phyloP scores from a whole-genome alignment of 331 rosid species.

The Acacia pycnantha region DNA sequence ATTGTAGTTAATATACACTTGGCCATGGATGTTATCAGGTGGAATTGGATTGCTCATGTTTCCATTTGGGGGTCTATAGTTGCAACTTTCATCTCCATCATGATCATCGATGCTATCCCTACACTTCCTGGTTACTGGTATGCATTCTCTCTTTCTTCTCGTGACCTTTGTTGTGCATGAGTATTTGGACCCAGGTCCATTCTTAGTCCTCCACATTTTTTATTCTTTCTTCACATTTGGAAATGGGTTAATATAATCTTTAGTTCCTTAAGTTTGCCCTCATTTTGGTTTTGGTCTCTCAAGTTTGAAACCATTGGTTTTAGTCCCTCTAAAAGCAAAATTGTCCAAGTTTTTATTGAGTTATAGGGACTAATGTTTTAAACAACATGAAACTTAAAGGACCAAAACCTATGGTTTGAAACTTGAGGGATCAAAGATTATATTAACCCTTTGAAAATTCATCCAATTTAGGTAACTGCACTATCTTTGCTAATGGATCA shows the following conservation, averaged over 20 bases:
- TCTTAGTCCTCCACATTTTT: not conserved
- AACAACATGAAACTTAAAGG: no score
- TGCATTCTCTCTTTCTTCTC: conserved; percentile 22
- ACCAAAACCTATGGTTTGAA: no score
- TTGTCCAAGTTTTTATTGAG: no score
- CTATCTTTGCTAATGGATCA: not conserved
- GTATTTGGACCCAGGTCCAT: not conserved
- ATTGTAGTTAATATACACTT: conserved; percentile 80
- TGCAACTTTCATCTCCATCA: conserved; percentile 71
- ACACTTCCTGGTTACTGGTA: conserved; percentile 76
- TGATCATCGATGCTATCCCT: conserved; percentile 68
- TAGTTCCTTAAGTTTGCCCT: no score
- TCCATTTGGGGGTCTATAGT: conserved; percentile 81
- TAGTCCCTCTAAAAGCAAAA: no score
- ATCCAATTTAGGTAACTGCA: not conserved
- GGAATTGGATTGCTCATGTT: conserved; percentile 75
- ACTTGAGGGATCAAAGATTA: no score
- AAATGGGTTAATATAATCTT: not conserved
- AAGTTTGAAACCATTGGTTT: no score
- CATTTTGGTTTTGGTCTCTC: no score
- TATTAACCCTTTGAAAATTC: not conserved
- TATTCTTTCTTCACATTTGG: not conserved
- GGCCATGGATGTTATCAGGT: conserved; percentile 84
- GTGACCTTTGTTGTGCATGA: not conserved
- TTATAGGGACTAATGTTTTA: no score